Percentiles rank a stretch among this genome's conserved stretches.
Conservation (phyloP, 768 basidiomycete species). For the Cubamyces lactineus region DNA sequence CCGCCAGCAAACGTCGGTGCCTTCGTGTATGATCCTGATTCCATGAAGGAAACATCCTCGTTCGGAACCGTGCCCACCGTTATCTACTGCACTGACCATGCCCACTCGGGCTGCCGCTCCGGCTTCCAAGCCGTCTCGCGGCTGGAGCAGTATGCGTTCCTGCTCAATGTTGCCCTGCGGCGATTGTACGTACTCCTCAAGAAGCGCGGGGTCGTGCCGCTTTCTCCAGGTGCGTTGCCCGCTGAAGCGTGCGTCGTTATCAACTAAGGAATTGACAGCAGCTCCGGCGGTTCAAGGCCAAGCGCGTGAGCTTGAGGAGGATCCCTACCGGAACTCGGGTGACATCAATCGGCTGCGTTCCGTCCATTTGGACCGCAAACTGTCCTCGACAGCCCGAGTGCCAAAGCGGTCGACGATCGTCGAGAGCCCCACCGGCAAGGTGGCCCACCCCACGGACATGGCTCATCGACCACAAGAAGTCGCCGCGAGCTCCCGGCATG, state of each 20-base stretch:
- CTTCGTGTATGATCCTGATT: constrained; percentile 79
- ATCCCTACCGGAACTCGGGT: constrained; percentile 83
- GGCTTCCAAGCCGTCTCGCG: constrained; percentile 94
- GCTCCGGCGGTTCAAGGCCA: constrained; percentile 31
- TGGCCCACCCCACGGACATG: constrained; percentile 73
- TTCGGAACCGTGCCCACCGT: constrained; percentile 75
- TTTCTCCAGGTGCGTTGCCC: constrained; percentile 64
- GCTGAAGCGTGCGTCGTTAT: constrained; percentile 7
- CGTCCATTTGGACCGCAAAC: constrained; percentile 91
- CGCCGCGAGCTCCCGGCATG: constrained; percentile 27
- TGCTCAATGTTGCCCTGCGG: constrained; percentile 92
- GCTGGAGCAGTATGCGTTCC: constrained; percentile 96
- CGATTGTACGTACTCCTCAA: constrained; percentile 86
- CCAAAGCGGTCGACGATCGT: constrained; percentile 95
- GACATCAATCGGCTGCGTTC: constrained; percentile 96
- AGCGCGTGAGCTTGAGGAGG: constrained; percentile 49
- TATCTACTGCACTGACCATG: constrained; percentile 81
- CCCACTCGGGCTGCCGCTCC: constrained; percentile 59
- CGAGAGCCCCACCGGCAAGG: constrained; percentile 90
- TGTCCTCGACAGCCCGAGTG: constrained; percentile 89
- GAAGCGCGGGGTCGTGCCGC: constrained; percentile 88
- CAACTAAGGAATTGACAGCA: constrained; percentile 8
- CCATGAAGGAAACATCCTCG: constrained; percentile 65
- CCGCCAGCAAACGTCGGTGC: constrained; percentile 79
- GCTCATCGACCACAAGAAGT: constrained; percentile 40